Percentiles rank a stretch among this genome's conserved stretches.
These are phyloP conservation scores for Verbascum thapsus DNA, from an alignment of 257 asterid species.

Conservation along the genomic window DNA sequence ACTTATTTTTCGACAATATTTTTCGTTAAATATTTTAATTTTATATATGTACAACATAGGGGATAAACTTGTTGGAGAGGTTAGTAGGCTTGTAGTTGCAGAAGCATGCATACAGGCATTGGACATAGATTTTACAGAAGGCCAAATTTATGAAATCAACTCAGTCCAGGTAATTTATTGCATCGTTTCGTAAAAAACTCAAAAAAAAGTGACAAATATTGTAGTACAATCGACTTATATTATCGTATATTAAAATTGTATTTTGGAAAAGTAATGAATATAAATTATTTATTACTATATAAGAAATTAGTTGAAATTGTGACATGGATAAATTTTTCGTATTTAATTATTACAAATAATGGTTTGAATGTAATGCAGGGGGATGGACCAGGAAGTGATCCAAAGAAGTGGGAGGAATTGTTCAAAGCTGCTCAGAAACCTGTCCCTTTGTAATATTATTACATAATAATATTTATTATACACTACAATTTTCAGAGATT, in stretches of 20 bases:
- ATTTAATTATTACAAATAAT: too few species aligned
- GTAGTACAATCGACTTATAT: too few species aligned
- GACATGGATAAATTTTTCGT: too few species aligned
- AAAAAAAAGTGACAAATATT: too few species aligned
- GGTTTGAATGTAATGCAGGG: constrained; percentile 56
- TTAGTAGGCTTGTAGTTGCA: constrained; percentile 88
- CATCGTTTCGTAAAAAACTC: too few species aligned
- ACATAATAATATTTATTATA: neutral
- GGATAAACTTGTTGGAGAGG: constrained; percentile 94
- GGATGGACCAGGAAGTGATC: constrained; percentile 93
- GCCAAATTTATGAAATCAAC: constrained; percentile 84
- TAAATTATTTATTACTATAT: too few species aligned
- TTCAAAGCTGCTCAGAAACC: constrained; percentile 55
- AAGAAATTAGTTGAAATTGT: too few species aligned
- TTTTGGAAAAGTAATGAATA: too few species aligned
- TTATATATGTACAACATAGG: constrained; percentile 45
- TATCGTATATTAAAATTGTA: too few species aligned
- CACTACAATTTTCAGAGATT: neutral
- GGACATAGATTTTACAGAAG: constrained; percentile 72
- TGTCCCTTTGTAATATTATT: constrained; percentile 18
- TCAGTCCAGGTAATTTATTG: constrained; percentile 72
- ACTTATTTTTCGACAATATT: neutral
- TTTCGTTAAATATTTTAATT: neutral
- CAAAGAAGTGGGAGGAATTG: constrained; percentile 65
- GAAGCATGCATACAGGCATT: constrained; percentile 95